These are phyloP conservation scores for Didymella keratinophila DNA, from an alignment of 2,329 filamentous ascomycete genomes.

Conservation along the genomic window DNA sequence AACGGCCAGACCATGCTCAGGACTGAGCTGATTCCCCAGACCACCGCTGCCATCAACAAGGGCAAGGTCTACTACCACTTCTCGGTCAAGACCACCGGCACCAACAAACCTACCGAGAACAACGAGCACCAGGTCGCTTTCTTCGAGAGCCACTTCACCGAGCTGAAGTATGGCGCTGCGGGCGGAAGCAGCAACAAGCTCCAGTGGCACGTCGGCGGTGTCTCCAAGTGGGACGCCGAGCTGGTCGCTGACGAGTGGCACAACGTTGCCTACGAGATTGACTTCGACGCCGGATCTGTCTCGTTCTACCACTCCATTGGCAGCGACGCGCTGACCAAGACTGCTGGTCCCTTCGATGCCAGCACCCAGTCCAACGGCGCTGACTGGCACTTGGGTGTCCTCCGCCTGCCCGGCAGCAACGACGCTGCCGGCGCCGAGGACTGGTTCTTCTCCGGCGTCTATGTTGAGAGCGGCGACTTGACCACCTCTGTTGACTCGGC, in stretches of 20 bases:
- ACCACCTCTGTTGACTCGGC: conserved; percentile 40
- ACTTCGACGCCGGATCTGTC: conserved; percentile 69
- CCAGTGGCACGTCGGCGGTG: conserved; percentile 69
- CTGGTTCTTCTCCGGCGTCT: conserved; percentile 76
- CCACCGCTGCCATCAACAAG: conserved; percentile 67
- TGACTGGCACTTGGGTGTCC: conserved; percentile 76
- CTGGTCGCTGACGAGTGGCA: conserved; percentile 73
- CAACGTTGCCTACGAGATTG: conserved; percentile 77
- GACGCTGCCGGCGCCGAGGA: conserved; percentile 65
- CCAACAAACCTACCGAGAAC: conserved; percentile 66
- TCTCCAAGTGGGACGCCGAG: conserved; percentile 68
- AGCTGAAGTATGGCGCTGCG: conserved; percentile 69
- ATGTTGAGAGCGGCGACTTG: conserved; percentile 67
- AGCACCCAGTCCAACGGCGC: conserved; percentile 70
- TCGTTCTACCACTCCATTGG: conserved; percentile 76
- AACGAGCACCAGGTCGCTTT: conserved; percentile 73
- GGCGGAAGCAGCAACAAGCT: conserved; percentile 63
- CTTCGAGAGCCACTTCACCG: conserved; percentile 76
- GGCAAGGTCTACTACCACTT: conserved; percentile 78
- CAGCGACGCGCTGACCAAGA: conserved; percentile 62
- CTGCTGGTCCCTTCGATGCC: conserved; percentile 66
- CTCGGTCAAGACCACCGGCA: conserved; percentile 65
- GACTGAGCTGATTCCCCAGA: conserved; percentile 77
- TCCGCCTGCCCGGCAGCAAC: conserved; percentile 69
- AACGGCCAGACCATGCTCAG: conserved; percentile 74